A percentile compares a stretch with the other conserved stretches of the same genome.
phyloP scores from a whole-genome alignment of 1,284 basidiomycete genomes.

The Tilletia indica region DNA sequence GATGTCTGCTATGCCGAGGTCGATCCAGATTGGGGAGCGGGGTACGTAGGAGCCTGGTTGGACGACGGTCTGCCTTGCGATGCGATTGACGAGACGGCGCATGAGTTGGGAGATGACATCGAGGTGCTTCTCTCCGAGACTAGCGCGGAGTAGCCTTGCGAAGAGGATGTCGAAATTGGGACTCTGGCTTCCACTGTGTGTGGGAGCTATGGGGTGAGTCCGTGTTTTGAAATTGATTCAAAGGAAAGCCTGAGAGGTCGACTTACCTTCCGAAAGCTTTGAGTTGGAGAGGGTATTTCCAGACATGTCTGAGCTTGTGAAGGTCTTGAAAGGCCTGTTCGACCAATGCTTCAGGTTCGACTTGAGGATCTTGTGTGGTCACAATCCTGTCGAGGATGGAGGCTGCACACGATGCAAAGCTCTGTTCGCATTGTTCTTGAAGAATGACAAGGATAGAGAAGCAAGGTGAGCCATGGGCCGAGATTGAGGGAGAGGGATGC shows the following conservation, averaged over 20 bases:
- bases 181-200: background rate
- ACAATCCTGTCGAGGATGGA: background rate
- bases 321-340: background rate
- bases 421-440: background rate
- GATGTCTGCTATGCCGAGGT: constrained; percentile 12
- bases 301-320: background rate
- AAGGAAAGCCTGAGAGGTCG: background rate
- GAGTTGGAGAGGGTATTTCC: background rate
- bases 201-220: background rate
- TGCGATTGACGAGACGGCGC: background rate
- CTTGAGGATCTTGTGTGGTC: background rate
- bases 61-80: background rate
- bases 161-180: background rate
- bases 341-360: background rate
- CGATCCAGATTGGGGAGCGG: constrained; percentile 9
- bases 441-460: background rate
- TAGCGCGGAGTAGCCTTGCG: background rate
- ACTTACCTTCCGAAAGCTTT: constrained; percentile 7
- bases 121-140: background rate
- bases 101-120: background rate
- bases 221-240: background rate
- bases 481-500: background rate
- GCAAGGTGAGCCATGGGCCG: background rate
- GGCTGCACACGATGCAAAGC: background rate
- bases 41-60: constrained; percentile 4